phyloP scores from a whole-genome alignment of 495 filamentous ascomycete genomes.

The Xylaria palmicola region DNA sequence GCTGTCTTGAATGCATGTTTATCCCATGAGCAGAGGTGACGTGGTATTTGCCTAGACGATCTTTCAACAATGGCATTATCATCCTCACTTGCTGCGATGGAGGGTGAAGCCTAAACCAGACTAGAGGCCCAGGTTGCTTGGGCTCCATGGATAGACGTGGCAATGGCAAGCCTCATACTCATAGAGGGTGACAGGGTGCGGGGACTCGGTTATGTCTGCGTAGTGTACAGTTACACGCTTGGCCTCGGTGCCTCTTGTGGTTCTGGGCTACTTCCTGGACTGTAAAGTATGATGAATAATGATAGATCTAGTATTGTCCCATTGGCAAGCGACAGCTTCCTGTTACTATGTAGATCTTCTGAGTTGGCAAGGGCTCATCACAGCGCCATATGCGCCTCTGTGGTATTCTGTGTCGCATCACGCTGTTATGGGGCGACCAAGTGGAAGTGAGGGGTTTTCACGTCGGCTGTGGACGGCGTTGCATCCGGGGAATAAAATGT shows the following conservation, averaged over 20 bases:
- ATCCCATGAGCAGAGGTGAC: not conserved
- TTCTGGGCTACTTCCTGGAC: not conserved
- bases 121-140: not conserved
- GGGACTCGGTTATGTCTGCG: not conserved
- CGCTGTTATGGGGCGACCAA: conserved; percentile 1
- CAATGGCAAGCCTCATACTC: not conserved
- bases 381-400: not conserved
- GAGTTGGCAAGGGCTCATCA: conserved; percentile 8
- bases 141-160: not conserved
- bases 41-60: not conserved
- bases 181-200: not conserved
- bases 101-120: not conserved
- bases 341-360: not conserved
- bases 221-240: not conserved
- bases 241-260: not conserved
- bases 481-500: not conserved
- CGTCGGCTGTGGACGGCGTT: not conserved
- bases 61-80: not conserved
- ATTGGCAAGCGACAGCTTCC: not conserved
- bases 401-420: not conserved
- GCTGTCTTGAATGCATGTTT: not conserved
- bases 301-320: not conserved
- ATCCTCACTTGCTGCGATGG: not conserved
- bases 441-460: not conserved
- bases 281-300: not conserved